Percentiles rank a stretch among this genome's conserved stretches.
Evolutionary conservation across 352 stramenopile genomes (phyloP).

Genomic region (Albugo candida): DNA sequence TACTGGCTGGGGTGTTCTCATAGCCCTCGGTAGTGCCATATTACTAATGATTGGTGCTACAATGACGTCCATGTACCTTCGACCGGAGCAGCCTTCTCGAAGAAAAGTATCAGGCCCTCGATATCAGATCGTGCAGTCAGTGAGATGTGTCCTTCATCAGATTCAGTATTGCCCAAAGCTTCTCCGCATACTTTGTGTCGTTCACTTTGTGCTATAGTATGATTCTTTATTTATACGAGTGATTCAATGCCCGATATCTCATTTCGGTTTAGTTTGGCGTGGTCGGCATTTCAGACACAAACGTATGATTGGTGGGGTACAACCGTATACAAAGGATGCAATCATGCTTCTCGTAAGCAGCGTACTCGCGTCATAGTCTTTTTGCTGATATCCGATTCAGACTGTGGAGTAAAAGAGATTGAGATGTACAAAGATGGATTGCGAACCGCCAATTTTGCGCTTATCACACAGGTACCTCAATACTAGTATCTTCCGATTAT

Average conservation of each 20-base stretch:
- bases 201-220: slow-evolving; percentile 7
- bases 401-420: slow-evolving; percentile 1
- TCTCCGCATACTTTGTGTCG: slow-evolving; percentile 5
- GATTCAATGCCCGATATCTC: not conserved
- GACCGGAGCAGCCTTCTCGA: not conserved
- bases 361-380: too few relatives aligned
- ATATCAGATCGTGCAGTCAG: slow-evolving; percentile 1
- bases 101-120: not conserved
- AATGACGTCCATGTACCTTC: not conserved
- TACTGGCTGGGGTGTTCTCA: slow-evolving; percentile 1
- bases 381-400: too few relatives aligned
- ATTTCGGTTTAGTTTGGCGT: slow-evolving; percentile 5
- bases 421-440: slow-evolving; percentile 7
- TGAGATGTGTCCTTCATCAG: slow-evolving; percentile 4
- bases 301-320: slow-evolving; percentile 9
- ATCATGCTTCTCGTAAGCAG: not conserved
- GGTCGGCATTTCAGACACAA: slow-evolving; percentile 7
- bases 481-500: too few relatives aligned
- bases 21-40: slow-evolving; percentile 1
- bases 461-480: too few relatives aligned
- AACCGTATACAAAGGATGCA: slow-evolving; percentile 7
- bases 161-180: slow-evolving; percentile 2
- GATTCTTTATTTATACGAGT: not conserved
- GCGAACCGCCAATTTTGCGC: slow-evolving; percentile 3
- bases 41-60: slow-evolving; percentile 3